These are phyloP conservation scores for Phytophthora constricta DNA, from an alignment of 352 stramenopile genomes.

Conservation along the genomic window DNA sequence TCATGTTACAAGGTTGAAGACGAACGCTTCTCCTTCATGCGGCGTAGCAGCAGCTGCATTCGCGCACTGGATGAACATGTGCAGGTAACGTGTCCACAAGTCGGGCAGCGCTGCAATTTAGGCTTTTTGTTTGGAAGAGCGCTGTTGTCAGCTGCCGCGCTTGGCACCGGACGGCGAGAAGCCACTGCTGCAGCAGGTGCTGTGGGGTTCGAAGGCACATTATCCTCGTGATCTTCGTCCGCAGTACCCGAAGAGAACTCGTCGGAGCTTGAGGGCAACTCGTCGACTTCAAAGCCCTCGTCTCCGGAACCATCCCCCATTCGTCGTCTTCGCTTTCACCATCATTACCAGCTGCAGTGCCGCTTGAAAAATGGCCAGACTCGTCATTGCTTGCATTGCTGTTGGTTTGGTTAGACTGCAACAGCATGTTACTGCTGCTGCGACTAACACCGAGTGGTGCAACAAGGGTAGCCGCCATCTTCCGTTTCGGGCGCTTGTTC, in stretches of 20 bases:
- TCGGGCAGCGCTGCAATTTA: conserved; percentile 40
- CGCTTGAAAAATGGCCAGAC: background rate
- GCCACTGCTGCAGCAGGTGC: background rate
- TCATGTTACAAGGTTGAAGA: conserved; percentile 37
- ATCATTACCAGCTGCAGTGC: conserved; percentile 4
- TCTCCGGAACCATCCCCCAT: conserved; percentile 44
- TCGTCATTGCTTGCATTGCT: background rate
- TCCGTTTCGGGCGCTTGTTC: conserved; percentile 26
- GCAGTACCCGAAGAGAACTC: conserved; percentile 32
- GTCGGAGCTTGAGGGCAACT: conserved; percentile 65
- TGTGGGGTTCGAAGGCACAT: background rate
- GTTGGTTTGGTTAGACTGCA: conserved; percentile 2
- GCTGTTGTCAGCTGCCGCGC: background rate
- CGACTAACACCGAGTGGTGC: conserved; percentile 17
- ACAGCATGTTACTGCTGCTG: conserved; percentile 1
- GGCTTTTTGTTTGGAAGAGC: conserved; percentile 56
- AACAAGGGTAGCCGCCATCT: conserved; percentile 30
- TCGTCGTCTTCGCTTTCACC: conserved; percentile 23
- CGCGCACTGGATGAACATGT: conserved; percentile 44
- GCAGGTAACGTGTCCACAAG: conserved; percentile 43
- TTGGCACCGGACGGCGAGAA: background rate
- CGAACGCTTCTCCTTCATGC: conserved; percentile 47
- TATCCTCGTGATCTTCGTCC: conserved; percentile 29
- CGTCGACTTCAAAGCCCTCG: conserved; percentile 79
- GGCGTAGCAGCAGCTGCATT: conserved; percentile 52